Conservation (phyloP, 805 yeast species). For the Yamadazyma laniorum region DNA sequence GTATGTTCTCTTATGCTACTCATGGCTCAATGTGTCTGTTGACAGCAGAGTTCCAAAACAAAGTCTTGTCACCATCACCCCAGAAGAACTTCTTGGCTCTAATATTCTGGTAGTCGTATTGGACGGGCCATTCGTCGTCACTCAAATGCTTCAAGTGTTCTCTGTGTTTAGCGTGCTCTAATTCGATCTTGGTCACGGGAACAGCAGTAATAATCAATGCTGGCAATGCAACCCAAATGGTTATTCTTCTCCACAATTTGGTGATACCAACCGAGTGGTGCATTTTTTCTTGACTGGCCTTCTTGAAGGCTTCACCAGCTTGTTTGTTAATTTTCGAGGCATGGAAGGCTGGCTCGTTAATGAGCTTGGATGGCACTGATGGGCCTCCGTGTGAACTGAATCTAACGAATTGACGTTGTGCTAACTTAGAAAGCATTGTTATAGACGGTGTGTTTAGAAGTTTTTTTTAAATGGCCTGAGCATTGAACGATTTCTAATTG, state of each 20-base stretch:
- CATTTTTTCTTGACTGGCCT: conserved; percentile 58
- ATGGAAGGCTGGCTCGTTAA: conserved; percentile 41
- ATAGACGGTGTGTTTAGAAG: conserved; percentile 8
- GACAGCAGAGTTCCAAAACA: conserved; percentile 91
- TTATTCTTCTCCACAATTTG: conserved; percentile 80
- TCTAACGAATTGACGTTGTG: conserved; percentile 40
- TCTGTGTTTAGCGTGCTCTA: conserved; percentile 89
- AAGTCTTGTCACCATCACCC: conserved; percentile 98
- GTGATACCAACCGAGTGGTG: conserved; percentile 82
- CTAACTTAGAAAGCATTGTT: conserved; percentile 3
- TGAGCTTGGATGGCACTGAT: conserved; percentile 38
- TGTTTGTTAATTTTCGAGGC: conserved; percentile 44
- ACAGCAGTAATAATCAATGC: conserved; percentile 72
- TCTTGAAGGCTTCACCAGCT: conserved; percentile 70
- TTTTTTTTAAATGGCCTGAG: conserved; percentile 19
- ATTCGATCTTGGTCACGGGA: conserved; percentile 79
- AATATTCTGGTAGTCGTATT: conserved; percentile 87
- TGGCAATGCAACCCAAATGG: conserved; percentile 79
- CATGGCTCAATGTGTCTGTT: conserved; percentile 80
- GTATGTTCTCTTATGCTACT: too few relatives aligned
- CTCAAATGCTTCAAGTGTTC: conserved; percentile 67
- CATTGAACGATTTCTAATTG: conserved; percentile 9
- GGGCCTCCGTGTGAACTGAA: conserved; percentile 41
- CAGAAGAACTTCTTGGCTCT: conserved; percentile 90
- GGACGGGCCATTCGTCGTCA: conserved; percentile 91